Evolutionary conservation across 345 rosid species (phyloP), one percentile per base, ranked within the genome.

Genomic region (Brassica incana): DNA sequence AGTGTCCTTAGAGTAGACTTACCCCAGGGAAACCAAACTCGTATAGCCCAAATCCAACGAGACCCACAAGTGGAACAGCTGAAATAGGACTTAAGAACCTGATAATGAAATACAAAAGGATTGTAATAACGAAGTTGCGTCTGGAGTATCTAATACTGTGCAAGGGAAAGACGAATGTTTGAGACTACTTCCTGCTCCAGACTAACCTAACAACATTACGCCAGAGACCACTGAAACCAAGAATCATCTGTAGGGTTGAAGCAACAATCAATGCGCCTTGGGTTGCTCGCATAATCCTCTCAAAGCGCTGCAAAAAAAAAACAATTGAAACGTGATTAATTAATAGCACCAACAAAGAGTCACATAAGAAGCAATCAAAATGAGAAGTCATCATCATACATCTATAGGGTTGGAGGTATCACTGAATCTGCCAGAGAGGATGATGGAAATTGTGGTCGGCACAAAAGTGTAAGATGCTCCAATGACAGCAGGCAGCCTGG

Each of bases 141-240:
- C 3, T 20, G 23, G 11, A 29, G 8, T 23, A 45, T 27, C 5
- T 11, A 63, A 50, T 62, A 29, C 8, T 33, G 27, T 16, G 54
- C 1, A 16, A 52, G 48, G 16, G 27, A 74, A 59, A 74, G 12
- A 5, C 1, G 20, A 70, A 38, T 40, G 73, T 32, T 11, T 58
- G 32, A 64, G 52, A 75, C 48, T 16, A 32, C 2, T 2, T 70
- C 8, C 25, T 75, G 8, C 7, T 40, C 45, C 35, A 76, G 43
- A 71, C 80, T 72, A 67, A 93, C 99, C 97, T 92, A 23, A 92
- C 54, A 67, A 96, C 98, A 75, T 93, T 93, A 40, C 98, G 97
- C 99, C 98, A 96, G 82, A 96, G 98, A 66, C 99, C 99, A 80
- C 98, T 96, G 87, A 96, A 96, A 38, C 99, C 99, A 14, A 96